Evolutionary conservation across 768 basidiomycete species (phyloP), one percentile per base, ranked within the genome.

Genomic region (Suillus plorans): DNA sequence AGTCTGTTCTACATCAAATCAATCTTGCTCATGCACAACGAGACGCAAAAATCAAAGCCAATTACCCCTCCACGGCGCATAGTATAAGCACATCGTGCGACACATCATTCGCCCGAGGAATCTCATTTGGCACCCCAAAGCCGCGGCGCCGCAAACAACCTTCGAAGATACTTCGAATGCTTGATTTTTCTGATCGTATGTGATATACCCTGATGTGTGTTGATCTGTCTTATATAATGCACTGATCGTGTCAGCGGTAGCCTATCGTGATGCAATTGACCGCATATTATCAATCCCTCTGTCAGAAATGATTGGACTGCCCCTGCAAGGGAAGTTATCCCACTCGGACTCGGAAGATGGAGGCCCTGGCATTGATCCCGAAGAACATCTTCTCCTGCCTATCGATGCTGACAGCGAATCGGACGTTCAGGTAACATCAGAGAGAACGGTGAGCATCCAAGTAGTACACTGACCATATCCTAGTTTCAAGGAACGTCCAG

Each of bases 201-300:
- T 71, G 56, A 45, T 28, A 10, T 63, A 63, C 53, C 47, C 4
- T 28, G n/a, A 22, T 41, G 18, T 18, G 28, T 59, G 16, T 41
- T 12, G 12, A 59, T 10, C 5, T 47, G 36, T 62, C 61, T 41
- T 67, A 39, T 63, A 49, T 13, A 14, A n/a, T 12, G 37, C 55
- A 65, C 57, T 69, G 49, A 25, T 57, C 28, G 42, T 44, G 45
- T 44, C 60, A 76, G 74, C 77, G 34, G 31, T 53, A 31, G 71
- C 74, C 39, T 68, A 72, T 61, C 72, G 77, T 47, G 69, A 73
- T 61, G 72, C 76, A n/a, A 70, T 76, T 52, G 66, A 73, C 4
- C 68, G 72, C 22, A 73, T 76, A 55, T 59, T 59, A 31, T 42
- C 41, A 13, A 59, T 59, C 3, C 58, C 58, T 59, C 58, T 59